Conservation (phyloP, 2,329 filamentous ascomycete genomes). For the Fusarium sp. region DNA sequence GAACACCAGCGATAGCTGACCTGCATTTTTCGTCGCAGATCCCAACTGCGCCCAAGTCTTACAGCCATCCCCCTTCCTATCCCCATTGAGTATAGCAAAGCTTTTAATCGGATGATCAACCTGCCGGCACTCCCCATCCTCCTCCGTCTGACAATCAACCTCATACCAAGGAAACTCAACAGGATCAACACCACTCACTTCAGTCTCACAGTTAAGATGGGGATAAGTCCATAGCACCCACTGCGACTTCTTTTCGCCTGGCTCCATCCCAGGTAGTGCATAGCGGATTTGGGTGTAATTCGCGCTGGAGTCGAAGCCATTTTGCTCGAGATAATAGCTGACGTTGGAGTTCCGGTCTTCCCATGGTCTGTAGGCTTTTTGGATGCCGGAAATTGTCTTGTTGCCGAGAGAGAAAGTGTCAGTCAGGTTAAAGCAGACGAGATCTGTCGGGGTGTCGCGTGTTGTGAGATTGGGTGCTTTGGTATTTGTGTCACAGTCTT, state of each 20-base stretch:
- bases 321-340: not conserved
- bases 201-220: not conserved
- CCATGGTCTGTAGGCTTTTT: not conserved
- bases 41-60: not conserved
- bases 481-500: not conserved
- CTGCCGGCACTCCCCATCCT: not conserved
- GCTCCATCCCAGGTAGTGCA: not conserved
- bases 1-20: fast-evolving
- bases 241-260: not conserved
- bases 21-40: not conserved
- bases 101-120: not conserved
- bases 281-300: not conserved
- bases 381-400: not conserved
- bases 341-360: not conserved
- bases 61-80: not conserved
- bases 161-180: not conserved
- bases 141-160: not conserved
- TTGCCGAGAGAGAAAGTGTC: not conserved
- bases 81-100: not conserved
- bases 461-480: not conserved
- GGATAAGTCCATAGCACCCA: not conserved
- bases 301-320: not conserved
- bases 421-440: not conserved
- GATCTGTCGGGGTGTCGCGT: fast-evolving
- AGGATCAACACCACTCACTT: not conserved